Percentiles rank a stretch among this genome's conserved stretches.
Conservation (phyloP, 371 early-diverging fungal species). For the Syncephalastrum sp. region DNA sequence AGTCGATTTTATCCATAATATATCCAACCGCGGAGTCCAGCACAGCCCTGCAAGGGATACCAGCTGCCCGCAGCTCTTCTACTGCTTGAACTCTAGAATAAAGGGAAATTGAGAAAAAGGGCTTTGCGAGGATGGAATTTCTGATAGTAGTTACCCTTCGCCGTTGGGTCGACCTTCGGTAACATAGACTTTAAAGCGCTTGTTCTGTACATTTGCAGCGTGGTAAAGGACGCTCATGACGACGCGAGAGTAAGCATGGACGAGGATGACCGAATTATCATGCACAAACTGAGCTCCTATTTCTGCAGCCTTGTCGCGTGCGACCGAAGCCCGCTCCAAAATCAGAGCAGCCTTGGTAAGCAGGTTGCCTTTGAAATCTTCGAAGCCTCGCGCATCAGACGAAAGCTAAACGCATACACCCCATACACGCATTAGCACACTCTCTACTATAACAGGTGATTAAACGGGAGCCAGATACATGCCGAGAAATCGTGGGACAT, state of each 20-base stretch:
- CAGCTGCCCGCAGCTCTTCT: conserved; percentile 66
- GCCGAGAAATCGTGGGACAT: conserved; percentile 69
- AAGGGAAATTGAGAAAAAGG: conserved; percentile 2
- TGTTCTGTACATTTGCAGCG: conserved; percentile 73
- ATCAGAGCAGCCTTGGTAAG: conserved; percentile 72
- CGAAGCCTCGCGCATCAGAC: conserved; percentile 51
- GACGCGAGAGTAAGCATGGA: conserved; percentile 94
- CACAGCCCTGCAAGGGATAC: conserved; percentile 87
- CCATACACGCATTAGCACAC: neutral
- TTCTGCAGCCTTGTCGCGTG: conserved; percentile 77
- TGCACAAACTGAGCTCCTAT: conserved; percentile 87
- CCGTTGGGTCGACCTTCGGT: conserved; percentile 83
- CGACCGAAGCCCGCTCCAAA: conserved; percentile 69
- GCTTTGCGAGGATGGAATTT: neutral
- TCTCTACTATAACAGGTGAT: neutral
- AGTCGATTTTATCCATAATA: conserved; percentile 90
- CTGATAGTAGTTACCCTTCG: conserved; percentile 62
- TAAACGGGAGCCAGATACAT: conserved; percentile 7
- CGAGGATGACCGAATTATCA: conserved; percentile 85
- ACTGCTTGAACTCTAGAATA: conserved; percentile 68
- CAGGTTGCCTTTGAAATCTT: conserved; percentile 77
- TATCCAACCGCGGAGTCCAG: conserved; percentile 93
- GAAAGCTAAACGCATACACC: conserved; percentile 22
- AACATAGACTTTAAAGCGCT: conserved; percentile 86
- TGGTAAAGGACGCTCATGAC: conserved; percentile 81